Base-by-base conservation (phyloP, 1,284 basidiomycete species). In the Boletus smithii region DNA sequence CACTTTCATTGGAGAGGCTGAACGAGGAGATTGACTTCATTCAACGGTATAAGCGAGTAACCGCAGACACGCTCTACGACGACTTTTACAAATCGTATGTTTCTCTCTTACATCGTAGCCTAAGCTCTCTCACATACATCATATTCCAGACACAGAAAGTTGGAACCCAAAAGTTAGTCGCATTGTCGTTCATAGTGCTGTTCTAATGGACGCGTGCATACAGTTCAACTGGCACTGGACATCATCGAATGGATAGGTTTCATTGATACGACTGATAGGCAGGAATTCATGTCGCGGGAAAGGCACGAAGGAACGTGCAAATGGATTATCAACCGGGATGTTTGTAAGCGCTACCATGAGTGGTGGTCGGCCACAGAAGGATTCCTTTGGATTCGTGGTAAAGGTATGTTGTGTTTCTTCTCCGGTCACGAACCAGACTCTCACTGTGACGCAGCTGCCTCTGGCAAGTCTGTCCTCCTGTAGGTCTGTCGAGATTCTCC, bases 371-470 rank as follows among this genome's bases (percentile, higher is more conserved):
- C 54, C 3, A 49, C 44, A 20, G 41, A 51, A 24, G 56, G 61
- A 1, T 63, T 61, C n/a, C 50, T 65, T 31, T 61, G 62, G 60
- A 57, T 61, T 43, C 35, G 50, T 35, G 62, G 60, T 20, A 51
- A 51, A 58, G 49, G 62, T 53, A 31, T 36, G 49, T 38, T 17
- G 0, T 35, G 2, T 38, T 37, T 30, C 13, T 30, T 42, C 5
- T 31, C 14, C n/a, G 4, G 11, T 11, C 6, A 29, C 7, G 10
- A 42, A 4, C n/a, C 26, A 11, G 20, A 13, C 13, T 44, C 48
- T 62, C 36, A 60, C 16, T 8, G 24, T 32, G 27, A 40, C 3
- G 1, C 16, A 60, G 61, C 59, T 44, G 55, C 40, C 11, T 44
- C 58, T 14, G 61, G 58, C 16, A 60, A 60, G 34, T 60, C 58